phyloP scores from a whole-genome alignment of 2,329 filamentous ascomycete species.

The Aureobasidium subglaciale region DNA sequence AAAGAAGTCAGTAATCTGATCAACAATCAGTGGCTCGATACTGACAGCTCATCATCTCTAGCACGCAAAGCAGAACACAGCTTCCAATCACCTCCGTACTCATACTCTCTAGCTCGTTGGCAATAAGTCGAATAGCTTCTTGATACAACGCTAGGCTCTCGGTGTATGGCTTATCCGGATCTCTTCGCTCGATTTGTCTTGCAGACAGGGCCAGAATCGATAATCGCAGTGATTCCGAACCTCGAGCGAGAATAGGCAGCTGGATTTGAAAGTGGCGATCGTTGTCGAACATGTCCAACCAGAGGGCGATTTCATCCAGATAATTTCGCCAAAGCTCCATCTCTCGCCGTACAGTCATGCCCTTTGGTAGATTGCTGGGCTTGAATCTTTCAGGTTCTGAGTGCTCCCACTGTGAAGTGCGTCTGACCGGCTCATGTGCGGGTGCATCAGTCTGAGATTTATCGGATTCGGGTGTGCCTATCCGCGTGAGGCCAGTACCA shows the following conservation, averaged over 20 bases:
- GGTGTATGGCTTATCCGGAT: slow-evolving; percentile 37
- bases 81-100: slow-evolving; percentile 42
- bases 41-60: slow-evolving; percentile 42
- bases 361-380: slow-evolving; percentile 22
- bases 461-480: slow-evolving; percentile 21
- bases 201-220: slow-evolving; percentile 49
- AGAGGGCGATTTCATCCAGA: slow-evolving; percentile 47
- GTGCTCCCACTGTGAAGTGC: not conserved
- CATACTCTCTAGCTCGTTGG: slow-evolving; percentile 37
- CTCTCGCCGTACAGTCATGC: slow-evolving; percentile 25
- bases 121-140: slow-evolving; percentile 42
- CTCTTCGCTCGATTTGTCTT: slow-evolving; percentile 47
- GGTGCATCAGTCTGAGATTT: not conserved
- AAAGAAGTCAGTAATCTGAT: not conserved
- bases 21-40: not conserved
- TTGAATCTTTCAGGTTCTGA: slow-evolving; percentile 15
- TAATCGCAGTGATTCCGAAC: slow-evolving; percentile 40
- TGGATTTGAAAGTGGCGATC: slow-evolving; percentile 47
- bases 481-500: slow-evolving; percentile 24
- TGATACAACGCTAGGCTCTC: slow-evolving; percentile 50
- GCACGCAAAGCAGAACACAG: slow-evolving; percentile 41
- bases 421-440: not conserved
- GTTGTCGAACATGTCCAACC: slow-evolving; percentile 53
- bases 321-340: slow-evolving; percentile 36
- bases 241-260: slow-evolving; percentile 43